phyloP scores from a whole-genome alignment of 2,329 filamentous ascomycete genomes.

The Paraphoma sp. region DNA sequence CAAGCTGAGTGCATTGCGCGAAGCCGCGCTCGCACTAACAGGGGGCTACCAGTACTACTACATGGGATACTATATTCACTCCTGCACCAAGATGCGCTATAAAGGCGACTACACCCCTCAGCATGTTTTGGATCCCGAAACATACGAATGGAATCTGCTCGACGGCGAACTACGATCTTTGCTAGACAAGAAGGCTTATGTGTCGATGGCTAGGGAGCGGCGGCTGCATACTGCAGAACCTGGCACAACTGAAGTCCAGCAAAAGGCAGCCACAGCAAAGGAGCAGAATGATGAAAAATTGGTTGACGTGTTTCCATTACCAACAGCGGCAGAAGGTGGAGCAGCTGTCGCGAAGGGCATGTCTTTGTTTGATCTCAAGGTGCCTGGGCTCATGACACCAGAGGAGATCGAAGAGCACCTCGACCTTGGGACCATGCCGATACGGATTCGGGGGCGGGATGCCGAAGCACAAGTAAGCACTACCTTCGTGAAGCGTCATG shows the following conservation, averaged over 20 bases:
- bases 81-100: constrained; percentile 82
- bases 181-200: constrained; percentile 64
- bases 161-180: constrained; percentile 59
- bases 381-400: constrained; percentile 70
- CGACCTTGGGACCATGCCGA: constrained; percentile 65
- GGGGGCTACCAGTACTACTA: constrained; percentile 79
- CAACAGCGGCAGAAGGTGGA: constrained; percentile 37
- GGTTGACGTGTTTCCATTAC: constrained; percentile 32
- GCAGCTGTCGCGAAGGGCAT: constrained; percentile 44
- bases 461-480: constrained; percentile 44
- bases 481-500: background rate
- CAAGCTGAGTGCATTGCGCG: constrained; percentile 76
- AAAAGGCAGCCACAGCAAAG: background rate
- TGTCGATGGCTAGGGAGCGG: constrained; percentile 49
- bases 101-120: constrained; percentile 81
- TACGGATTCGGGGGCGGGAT: constrained; percentile 54
- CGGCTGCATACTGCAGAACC: constrained; percentile 22
- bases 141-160: constrained; percentile 67
- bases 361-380: constrained; percentile 65
- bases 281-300: constrained; percentile 12
- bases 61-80: constrained; percentile 84
- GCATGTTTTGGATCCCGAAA: constrained; percentile 74
- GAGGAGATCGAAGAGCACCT: constrained; percentile 59
- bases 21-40: constrained; percentile 74
- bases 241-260: background rate